These are phyloP conservation scores for Russula lepida DNA, from an alignment of 768 basidiomycete genomes.

Conservation along the genomic window DNA sequence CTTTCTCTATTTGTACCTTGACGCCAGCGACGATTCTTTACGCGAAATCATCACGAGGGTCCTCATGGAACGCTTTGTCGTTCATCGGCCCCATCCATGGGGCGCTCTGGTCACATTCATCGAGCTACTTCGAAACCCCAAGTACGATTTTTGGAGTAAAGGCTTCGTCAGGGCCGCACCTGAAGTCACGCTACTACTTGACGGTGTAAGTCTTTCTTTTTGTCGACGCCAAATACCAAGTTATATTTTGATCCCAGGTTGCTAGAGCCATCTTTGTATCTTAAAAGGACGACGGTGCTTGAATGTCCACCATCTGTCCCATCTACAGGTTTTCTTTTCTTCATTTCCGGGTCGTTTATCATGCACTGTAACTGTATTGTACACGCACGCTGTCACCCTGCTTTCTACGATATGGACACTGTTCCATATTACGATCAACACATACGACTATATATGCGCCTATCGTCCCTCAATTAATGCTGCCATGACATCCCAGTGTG, in stretches of 20 bases:
- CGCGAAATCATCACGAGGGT: slow-evolving; percentile 82
- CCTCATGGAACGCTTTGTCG: slow-evolving; percentile 87
- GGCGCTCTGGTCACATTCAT: slow-evolving; percentile 91
- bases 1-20: slow-evolving; percentile 77
- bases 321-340: slow-evolving; percentile 37
- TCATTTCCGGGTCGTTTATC: slow-evolving; percentile 39
- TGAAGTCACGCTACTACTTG: slow-evolving; percentile 77
- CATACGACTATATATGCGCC: slow-evolving; percentile 30
- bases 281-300: slow-evolving; percentile 31
- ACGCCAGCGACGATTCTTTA: slow-evolving; percentile 69
- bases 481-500: slow-evolving; percentile 30
- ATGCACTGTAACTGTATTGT: slow-evolving; percentile 91
- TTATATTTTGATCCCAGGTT: slow-evolving; percentile 39
- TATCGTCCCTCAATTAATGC: slow-evolving; percentile 28
- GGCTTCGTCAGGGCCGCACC: slow-evolving; percentile 79
- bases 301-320: slow-evolving; percentile 62
- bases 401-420: slow-evolving; percentile 39
- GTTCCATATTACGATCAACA: slow-evolving; percentile 34
- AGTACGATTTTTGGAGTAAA: slow-evolving; percentile 88
- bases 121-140: slow-evolving; percentile 82
- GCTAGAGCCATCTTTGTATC: slow-evolving; percentile 69
- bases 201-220: slow-evolving; percentile 50
- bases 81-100: slow-evolving; percentile 95
- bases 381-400: slow-evolving; percentile 49
- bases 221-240: slow-evolving; percentile 16